Evolutionary conservation across 768 basidiomycete genomes (phyloP).

Genomic region (Suillus tomentosus): DNA sequence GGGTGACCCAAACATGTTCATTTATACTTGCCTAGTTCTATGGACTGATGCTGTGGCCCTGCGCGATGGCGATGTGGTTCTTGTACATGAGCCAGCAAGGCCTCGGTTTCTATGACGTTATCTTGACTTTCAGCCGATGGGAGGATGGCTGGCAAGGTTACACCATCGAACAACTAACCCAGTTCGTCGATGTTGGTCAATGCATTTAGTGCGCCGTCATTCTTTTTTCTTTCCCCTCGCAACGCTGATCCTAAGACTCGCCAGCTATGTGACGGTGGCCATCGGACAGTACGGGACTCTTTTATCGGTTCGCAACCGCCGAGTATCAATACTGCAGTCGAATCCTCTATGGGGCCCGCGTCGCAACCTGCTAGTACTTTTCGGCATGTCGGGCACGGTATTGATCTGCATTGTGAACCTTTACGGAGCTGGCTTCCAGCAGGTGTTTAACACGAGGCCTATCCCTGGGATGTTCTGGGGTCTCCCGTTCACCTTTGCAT

Average conservation of each 20-base stretch:
- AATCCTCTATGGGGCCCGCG: constrained; percentile 41
- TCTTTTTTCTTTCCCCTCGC: background rate
- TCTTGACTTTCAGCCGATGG: constrained; percentile 43
- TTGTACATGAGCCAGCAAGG: constrained; percentile 40
- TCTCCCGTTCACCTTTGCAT: constrained; percentile 38
- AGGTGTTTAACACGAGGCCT: constrained; percentile 24
- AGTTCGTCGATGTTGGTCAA: constrained; percentile 42
- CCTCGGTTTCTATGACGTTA: constrained; percentile 36
- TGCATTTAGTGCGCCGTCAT: constrained; percentile 40
- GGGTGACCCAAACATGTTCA: constrained; percentile 10
- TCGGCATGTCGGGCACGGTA: constrained; percentile 35
- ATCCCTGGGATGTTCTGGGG: constrained; percentile 45
- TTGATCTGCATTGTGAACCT: constrained; percentile 36
- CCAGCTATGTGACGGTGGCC: constrained; percentile 40
- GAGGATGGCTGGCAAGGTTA: constrained; percentile 38
- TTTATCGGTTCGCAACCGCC: constrained; percentile 31
- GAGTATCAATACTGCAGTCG: constrained; percentile 28
- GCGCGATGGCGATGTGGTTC: constrained; percentile 44
- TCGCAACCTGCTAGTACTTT: constrained; percentile 35
- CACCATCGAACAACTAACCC: constrained; percentile 29
- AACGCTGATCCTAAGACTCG: background rate
- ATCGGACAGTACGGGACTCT: constrained; percentile 28
- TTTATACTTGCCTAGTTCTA: constrained; percentile 34
- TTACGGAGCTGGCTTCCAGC: constrained; percentile 35
- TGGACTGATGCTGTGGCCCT: constrained; percentile 47